Evolutionary conservation across 2,329 filamentous ascomycete species (phyloP), one percentile per base, ranked within the genome.

Genomic region (Juglanconis sp.): DNA sequence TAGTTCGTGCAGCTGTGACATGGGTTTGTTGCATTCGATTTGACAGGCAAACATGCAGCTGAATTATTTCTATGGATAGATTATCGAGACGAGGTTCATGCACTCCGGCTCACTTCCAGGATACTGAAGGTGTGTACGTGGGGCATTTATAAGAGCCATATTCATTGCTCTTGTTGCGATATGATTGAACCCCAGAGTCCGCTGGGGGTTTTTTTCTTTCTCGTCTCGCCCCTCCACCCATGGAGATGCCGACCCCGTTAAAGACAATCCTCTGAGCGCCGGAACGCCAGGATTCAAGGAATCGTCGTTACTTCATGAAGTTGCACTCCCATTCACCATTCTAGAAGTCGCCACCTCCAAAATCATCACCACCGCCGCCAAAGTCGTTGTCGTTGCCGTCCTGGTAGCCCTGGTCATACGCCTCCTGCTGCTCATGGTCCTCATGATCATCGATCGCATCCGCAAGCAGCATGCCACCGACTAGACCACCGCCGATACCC

Each of bases 401-500:
- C 46, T 75, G 67, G 59, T 81, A 78, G 4, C 80, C 81, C 17
- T 84, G 71, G 24, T 81, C 67, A 66, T 86, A 88, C 35, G 83
- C 82, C 5, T 85, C 78, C 62, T 88, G 75, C 31, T 59, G 17
- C 35, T 63, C 58, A 40, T 60, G 60, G 10, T 62, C 60, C 65
- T 90, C 74, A 51, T 81, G 71, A 63, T 87, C 84, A 59, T 89
- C 76, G 54, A 93, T 79, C 1, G 87, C 87, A 69, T 89, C 80
- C 2, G 81, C 87, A 36, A 96, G 74, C 68, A 96, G 64, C 63
- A 86, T 83, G 58, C 92, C 92, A 67, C 92, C 93, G 1, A 96
- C 68, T 70, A 96, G 70, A 73, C 92, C 92, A 64, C 89, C 92
- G 66, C 92, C 92, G 4, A 91, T 73, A 76, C 92, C 92, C 48